Conservation (phyloP, 768 basidiomycete genomes). For the Solioccasus polychromus region DNA sequence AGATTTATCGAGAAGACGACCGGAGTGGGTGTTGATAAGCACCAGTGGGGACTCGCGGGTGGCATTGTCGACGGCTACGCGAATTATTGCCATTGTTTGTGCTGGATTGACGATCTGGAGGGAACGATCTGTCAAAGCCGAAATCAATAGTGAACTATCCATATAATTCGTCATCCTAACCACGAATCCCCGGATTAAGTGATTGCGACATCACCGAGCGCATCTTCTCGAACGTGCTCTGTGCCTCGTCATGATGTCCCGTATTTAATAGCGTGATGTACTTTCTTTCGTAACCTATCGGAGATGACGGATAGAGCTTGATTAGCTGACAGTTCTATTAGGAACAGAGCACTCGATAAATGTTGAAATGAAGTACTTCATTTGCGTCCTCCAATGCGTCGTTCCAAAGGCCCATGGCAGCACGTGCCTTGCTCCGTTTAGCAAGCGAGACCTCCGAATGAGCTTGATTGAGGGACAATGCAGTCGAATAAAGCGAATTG, state of each 20-base stretch:
- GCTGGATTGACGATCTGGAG: background rate
- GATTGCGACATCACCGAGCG: background rate
- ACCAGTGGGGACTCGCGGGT: background rate
- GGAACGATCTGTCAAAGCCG: background rate
- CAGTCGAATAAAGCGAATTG: background rate
- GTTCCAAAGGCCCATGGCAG: background rate
- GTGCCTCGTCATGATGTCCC: background rate
- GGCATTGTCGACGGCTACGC: background rate
- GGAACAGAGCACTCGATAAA: background rate
- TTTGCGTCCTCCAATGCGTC: background rate
- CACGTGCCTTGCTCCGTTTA: background rate
- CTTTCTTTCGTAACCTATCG: background rate
- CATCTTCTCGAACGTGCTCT: background rate
- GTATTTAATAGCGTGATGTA: background rate
- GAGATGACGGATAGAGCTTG: background rate
- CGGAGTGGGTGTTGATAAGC: constrained; percentile 3
- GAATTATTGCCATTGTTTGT: background rate
- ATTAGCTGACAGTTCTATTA: background rate
- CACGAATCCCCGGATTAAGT: background rate
- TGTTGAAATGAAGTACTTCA: background rate
- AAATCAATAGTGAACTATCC: background rate
- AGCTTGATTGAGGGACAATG: background rate
- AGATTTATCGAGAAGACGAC: background rate
- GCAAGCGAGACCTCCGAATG: too few relatives aligned
- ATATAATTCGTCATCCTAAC: background rate